phyloP scores from a whole-genome alignment of 2,329 filamentous ascomycete genomes.

The Verticillium nubilum region DNA sequence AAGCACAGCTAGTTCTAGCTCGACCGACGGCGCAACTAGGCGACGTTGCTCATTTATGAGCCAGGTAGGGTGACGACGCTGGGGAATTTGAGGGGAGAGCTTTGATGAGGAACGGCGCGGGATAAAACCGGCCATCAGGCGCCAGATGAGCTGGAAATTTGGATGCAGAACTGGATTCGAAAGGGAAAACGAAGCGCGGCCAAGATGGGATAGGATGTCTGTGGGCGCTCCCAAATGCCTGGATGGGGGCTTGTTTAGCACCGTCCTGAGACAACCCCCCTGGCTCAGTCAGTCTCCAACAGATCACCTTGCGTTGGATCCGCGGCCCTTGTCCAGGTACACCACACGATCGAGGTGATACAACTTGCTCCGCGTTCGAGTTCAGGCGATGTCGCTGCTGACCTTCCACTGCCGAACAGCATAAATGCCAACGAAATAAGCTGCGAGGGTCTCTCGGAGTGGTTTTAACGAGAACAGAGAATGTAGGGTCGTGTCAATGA shows the following conservation, averaged over 20 bases:
- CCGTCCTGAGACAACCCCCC: not conserved
- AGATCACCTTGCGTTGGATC: not conserved
- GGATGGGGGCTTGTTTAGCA: not conserved
- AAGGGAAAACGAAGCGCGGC: not conserved
- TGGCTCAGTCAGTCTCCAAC: not conserved
- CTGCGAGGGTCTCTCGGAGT: not conserved
- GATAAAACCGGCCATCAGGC: not conserved
- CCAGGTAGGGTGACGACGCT: not conserved
- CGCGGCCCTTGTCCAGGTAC: not conserved
- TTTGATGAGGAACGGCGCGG: not conserved
- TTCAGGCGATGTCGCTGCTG: not conserved
- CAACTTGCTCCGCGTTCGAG: not conserved
- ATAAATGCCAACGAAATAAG: not conserved
- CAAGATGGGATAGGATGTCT: not conserved
- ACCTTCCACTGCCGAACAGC: not conserved
- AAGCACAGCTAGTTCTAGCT: not conserved
- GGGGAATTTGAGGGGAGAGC: not conserved
- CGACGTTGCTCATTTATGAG: not conserved
- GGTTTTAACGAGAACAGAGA: not conserved
- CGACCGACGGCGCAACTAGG: not conserved
- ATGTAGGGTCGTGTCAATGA: not conserved
- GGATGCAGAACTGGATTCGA: not conserved
- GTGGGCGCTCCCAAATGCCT: not conserved
- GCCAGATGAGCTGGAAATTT: not conserved
- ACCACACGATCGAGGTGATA: not conserved